phyloP scores from a whole-genome alignment of 2,329 filamentous ascomycete genomes.

The Fusarium verticillioides region DNA sequence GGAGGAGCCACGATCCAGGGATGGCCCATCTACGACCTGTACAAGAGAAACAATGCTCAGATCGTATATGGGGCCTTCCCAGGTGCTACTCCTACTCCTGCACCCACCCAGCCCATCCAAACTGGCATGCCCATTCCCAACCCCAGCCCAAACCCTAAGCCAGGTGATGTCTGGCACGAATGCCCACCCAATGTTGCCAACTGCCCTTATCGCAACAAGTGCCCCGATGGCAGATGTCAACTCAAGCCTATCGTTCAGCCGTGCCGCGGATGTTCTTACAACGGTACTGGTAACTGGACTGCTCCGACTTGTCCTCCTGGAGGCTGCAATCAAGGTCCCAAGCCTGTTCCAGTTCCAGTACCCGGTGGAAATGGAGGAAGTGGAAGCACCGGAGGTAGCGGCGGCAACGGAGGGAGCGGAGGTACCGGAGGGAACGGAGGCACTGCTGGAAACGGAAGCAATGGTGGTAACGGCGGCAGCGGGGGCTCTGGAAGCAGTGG shows the following conservation, averaged over 20 bases:
- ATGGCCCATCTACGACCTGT: slow-evolving; percentile 35
- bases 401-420: not conserved
- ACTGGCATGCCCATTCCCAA: slow-evolving; percentile 4
- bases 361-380: slow-evolving; percentile 4
- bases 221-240: slow-evolving; percentile 21
- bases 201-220: slow-evolving; percentile 36
- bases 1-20: slow-evolving; percentile 27
- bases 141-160: slow-evolving; percentile 8
- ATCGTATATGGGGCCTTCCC: slow-evolving; percentile 24
- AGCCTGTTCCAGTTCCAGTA: slow-evolving; percentile 8
- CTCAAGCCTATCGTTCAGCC: slow-evolving; percentile 25
- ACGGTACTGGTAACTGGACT: slow-evolving; percentile 33
- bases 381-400: not conserved
- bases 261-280: slow-evolving; percentile 22
- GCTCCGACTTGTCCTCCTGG: slow-evolving; percentile 31
- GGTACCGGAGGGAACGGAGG: not conserved
- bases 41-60: slow-evolving; percentile 32
- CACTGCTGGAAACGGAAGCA: not conserved
- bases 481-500: not conserved
- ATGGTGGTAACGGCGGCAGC: not conserved
- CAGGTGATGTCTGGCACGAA: slow-evolving; percentile 33
- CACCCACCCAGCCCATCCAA: not conserved
- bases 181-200: slow-evolving; percentile 30
- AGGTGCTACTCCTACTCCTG: slow-evolving; percentile 11
- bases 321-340: slow-evolving; percentile 25